Conservation (phyloP, 2,329 filamentous ascomycete species). For the Colletotrichum sp. region DNA sequence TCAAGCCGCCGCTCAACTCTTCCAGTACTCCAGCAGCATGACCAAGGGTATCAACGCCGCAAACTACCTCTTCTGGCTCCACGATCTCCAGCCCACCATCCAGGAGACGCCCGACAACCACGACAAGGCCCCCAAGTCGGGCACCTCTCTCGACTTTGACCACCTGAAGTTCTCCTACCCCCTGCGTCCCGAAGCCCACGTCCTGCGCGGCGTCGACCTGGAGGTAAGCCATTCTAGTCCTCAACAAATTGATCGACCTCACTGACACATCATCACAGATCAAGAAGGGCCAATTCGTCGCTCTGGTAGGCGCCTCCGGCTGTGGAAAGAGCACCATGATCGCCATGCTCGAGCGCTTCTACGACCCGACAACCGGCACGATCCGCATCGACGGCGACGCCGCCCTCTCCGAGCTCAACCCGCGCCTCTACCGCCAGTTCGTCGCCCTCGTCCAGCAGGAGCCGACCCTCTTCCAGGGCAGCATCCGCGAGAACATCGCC, state of each 20-base stretch:
- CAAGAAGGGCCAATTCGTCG: slow-evolving; percentile 54
- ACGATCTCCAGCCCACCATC: slow-evolving; percentile 44
- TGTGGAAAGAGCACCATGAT: slow-evolving; percentile 69
- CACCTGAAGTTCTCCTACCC: slow-evolving; percentile 71
- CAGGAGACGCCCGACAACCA: slow-evolving; percentile 45
- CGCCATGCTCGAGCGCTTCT: slow-evolving; percentile 53
- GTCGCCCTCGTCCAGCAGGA: slow-evolving; percentile 65
- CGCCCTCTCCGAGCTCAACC: slow-evolving; percentile 44
- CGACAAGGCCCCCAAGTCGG: slow-evolving; percentile 37
- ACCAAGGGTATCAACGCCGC: slow-evolving; percentile 55
- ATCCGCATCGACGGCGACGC: slow-evolving; percentile 52
- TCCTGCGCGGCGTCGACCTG: slow-evolving; percentile 49
- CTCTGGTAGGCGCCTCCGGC: slow-evolving; percentile 60
- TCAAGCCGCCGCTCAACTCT: slow-evolving; percentile 44
- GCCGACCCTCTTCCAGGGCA: slow-evolving; percentile 54
- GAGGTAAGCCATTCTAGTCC: slow-evolving; percentile 21
- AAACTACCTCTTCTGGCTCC: slow-evolving; percentile 57
- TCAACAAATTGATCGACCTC: too few species aligned
- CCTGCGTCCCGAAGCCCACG: slow-evolving; percentile 40
- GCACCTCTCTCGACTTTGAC: slow-evolving; percentile 50
- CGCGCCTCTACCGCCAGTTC: slow-evolving; percentile 55
- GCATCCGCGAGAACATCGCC: slow-evolving; percentile 52
- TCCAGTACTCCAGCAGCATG: slow-evolving; percentile 55
- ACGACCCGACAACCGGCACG: slow-evolving; percentile 46
- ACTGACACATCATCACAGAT: slow-evolving; percentile 30